Evolutionary conservation across 192 early-diverging fungal species (phyloP).

Genomic region (Podila epigama): DNA sequence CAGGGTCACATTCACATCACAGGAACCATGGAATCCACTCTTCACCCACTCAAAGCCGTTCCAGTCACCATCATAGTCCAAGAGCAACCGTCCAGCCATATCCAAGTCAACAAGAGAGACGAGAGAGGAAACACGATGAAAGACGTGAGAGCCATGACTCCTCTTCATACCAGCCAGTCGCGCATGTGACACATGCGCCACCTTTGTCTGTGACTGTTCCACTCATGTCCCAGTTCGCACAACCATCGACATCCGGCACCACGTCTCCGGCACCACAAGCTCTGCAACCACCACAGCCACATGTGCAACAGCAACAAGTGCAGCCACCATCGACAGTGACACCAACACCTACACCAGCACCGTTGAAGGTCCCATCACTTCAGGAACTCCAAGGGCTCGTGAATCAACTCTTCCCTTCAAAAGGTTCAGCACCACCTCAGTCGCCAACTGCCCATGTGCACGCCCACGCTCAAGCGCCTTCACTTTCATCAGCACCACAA

Average conservation of each 20-base stretch:
- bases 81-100: not conserved
- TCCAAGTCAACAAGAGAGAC: not conserved
- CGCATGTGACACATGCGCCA: no score
- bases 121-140: no score
- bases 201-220: no score
- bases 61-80: not conserved
- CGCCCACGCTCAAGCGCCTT: no score
- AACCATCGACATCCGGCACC: no score
- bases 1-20: constrained; percentile 1
- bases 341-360: not conserved
- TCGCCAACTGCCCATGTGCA: no score
- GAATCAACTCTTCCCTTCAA: constrained; percentile 29
- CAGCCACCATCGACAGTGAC: not conserved
- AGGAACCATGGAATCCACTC: not conserved
- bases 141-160: not conserved
- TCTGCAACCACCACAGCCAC: no score
- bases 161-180: not conserved
- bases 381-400: constrained; percentile 40
- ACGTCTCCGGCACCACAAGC: no score
- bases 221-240: no score
- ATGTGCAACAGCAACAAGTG: not conserved
- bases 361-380: constrained; percentile 15
- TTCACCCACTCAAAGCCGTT: not conserved
- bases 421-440: not conserved
- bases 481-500: not conserved